Conservation (phyloP, 2,329 filamentous ascomycete genomes). For the Beauveria australis region DNA sequence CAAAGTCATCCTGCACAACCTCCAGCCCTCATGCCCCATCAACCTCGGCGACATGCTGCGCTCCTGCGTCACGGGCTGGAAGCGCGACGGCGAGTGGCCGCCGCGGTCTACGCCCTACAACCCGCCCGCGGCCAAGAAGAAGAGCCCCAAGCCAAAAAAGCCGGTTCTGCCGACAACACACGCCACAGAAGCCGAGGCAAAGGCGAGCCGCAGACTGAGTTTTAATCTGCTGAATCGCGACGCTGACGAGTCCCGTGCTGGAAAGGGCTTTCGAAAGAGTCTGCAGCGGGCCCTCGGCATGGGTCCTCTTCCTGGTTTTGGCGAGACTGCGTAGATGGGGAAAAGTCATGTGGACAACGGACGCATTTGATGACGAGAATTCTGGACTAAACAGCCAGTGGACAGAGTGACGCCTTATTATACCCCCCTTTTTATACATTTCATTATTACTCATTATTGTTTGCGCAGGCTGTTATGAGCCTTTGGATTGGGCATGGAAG, state of each 20-base stretch:
- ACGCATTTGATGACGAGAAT: background rate
- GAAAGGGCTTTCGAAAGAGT: slow-evolving; percentile 37
- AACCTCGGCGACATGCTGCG: slow-evolving; percentile 76
- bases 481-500: background rate
- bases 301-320: slow-evolving; percentile 16
- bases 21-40: slow-evolving; percentile 80
- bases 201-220: slow-evolving; percentile 35
- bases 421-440: background rate
- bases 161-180: slow-evolving; percentile 13
- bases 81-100: slow-evolving; percentile 88
- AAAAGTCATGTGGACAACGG: background rate
- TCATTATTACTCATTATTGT: background rate
- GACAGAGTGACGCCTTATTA: background rate
- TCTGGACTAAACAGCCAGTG: background rate
- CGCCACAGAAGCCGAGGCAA: slow-evolving; percentile 19
- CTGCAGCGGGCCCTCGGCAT: slow-evolving; percentile 38
- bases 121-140: slow-evolving; percentile 28
- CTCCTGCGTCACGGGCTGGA: slow-evolving; percentile 84
- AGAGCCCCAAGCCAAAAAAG: slow-evolving; percentile 32
- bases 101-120: slow-evolving; percentile 40
- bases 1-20: slow-evolving; percentile 72
- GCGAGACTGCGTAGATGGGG: slow-evolving; percentile 1
- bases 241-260: slow-evolving; percentile 21
- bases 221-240: slow-evolving; percentile 38
- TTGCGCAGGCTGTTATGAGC: background rate